Conservation (phyloP, 768 basidiomycete species). For the Boletus fagicola region DNA sequence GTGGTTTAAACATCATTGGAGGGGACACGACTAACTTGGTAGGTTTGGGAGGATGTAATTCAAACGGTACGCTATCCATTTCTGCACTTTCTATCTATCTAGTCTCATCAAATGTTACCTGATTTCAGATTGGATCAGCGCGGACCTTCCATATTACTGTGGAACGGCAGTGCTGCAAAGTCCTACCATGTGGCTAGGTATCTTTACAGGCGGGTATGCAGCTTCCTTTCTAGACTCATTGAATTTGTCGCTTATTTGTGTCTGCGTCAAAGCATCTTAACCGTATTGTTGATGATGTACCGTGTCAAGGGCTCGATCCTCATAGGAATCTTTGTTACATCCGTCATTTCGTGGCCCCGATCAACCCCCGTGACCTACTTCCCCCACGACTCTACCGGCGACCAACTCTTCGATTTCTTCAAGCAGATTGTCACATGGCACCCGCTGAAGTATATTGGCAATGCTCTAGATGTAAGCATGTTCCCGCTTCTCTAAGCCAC, state of each 20-base stretch:
- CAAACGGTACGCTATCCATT: slow-evolving; percentile 39
- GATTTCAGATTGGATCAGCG: slow-evolving; percentile 40
- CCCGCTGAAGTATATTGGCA: slow-evolving; percentile 57
- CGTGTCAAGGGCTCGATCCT: slow-evolving; percentile 81
- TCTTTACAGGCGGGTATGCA: slow-evolving; percentile 76
- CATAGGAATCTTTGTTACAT: slow-evolving; percentile 80
- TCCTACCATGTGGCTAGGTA: slow-evolving; percentile 86
- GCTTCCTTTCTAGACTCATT: background rate
- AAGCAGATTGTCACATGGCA: slow-evolving; percentile 80
- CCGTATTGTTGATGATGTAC: slow-evolving; percentile 79
- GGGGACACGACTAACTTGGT: slow-evolving; percentile 70
- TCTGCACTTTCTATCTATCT: slow-evolving; percentile 3
- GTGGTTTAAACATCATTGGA: slow-evolving; percentile 74
- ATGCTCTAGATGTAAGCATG: slow-evolving; percentile 59
- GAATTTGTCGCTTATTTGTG: slow-evolving; percentile 5
- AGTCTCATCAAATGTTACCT: slow-evolving; percentile 7
- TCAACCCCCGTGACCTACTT: slow-evolving; percentile 78
- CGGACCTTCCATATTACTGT: slow-evolving; percentile 58
- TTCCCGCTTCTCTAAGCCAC: background rate
- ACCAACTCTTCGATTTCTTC: slow-evolving; percentile 79
- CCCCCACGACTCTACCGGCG: slow-evolving; percentile 66
- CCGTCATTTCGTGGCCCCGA: slow-evolving; percentile 88
- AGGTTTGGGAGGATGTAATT: slow-evolving; percentile 70
- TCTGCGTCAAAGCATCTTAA: slow-evolving; percentile 53
- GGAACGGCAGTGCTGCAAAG: slow-evolving; percentile 59